Base-by-base conservation (phyloP, 75 land plant genomes). In the Adiantum capillusveneris region DNA sequence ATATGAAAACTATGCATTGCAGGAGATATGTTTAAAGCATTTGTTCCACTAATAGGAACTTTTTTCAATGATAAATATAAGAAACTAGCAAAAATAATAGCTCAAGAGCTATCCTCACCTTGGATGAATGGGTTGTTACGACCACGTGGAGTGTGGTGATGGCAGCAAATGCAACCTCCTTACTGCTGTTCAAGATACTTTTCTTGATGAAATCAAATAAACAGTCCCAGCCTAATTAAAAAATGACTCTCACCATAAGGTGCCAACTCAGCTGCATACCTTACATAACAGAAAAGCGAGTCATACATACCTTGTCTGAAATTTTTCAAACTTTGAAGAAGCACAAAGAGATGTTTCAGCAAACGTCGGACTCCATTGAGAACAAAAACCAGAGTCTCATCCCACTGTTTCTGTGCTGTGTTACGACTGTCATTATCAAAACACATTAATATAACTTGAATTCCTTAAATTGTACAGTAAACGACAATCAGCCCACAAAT, bases 321-420 rank as follows among this genome's bases (percentile, higher is more conserved):
- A 34, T 82, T 78, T 54, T 49, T 77, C 51, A 95, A 58, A 9
- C 62, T 78, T 59, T 64, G 73, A 62, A 95, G 87, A 51, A 79
- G 64, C 29, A 84, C 83, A 54, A 95, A 90, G 58, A 84, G 84
- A 21, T 92, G 81, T 16, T 84, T 84, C 26, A 95, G 59, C 30
- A 95, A 44, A 50, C 99, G 91, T 37, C 92, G 73, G 39, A 90
- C 77, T 62, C 99, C 99, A 67, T 79, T 72, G 14, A 95, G 58
- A 22, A 90, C 86, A 25, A 95, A 75, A 11, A 95, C 99, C 63
- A 95, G 68, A 44, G 96, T 95, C 68, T 95, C 99, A 78, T 90
- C 97, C 99, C 99, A 95, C 54, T 95, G 99, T 67, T 95, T 95
- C 45, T 95, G 99, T 28, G 87, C 97, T 26, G 99, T 95, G 59